A percentile compares a stretch with the other conserved stretches of the same genome.
Conservation (phyloP, 148 eudicot species). For the Fagopyrum tataricum region DNA sequence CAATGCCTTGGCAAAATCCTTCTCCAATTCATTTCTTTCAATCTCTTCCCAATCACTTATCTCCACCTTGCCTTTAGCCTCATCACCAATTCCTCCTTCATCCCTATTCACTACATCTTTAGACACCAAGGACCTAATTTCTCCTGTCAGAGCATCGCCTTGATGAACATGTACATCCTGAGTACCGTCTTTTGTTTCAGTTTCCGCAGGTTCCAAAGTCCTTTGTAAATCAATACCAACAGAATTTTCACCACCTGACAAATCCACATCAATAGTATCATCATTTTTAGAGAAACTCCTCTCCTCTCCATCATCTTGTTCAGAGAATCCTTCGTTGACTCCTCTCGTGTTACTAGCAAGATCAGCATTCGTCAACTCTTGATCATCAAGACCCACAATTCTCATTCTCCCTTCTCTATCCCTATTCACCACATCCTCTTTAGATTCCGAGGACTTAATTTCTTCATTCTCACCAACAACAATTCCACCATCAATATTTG, state of each 20-base stretch:
- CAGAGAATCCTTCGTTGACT: no score
- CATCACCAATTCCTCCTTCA: constrained; percentile 12
- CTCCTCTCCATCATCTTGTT: no score
- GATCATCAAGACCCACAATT: no score
- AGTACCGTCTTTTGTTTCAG: constrained; percentile 16
- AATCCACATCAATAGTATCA: no score
- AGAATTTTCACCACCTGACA: background rate
- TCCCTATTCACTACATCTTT: constrained; percentile 4
- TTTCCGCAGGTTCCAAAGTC: background rate
- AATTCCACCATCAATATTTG: constrained; percentile 11
- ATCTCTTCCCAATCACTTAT: constrained; percentile 66
- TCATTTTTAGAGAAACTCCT: no score
- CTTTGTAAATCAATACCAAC: background rate
- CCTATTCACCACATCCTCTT: no score
- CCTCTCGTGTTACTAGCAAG: no score
- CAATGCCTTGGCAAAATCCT: constrained; percentile 45
- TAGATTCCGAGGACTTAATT: background rate
- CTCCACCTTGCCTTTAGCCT: constrained; percentile 22
- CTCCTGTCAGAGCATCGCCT: background rate
- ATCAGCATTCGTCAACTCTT: no score
- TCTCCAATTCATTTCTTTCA: constrained; percentile 65
- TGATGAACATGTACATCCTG: background rate
- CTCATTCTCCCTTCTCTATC: no score
- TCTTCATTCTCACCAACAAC: background rate
- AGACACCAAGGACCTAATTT: background rate